A percentile compares a stretch with the other conserved stretches of the same genome.
Evolutionary conservation across 441 rosid species (phyloP).

Genomic region (Macaranga tanarius): DNA sequence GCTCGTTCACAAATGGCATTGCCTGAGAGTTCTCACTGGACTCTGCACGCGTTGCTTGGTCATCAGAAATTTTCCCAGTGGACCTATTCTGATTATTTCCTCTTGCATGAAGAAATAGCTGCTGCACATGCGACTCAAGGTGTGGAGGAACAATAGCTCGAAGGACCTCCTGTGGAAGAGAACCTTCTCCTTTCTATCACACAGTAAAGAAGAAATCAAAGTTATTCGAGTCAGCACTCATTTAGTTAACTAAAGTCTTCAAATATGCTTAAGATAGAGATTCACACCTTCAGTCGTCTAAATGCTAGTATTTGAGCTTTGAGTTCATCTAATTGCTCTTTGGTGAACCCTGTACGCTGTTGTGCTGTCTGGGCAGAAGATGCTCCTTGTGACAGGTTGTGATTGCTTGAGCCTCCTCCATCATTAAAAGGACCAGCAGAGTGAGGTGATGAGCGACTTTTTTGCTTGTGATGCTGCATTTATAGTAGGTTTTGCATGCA

Average conservation of each 20-base stretch:
- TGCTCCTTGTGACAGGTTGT: conserved; percentile 51
- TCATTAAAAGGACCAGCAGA: conserved; percentile 52
- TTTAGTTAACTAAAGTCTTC: conserved; percentile 18
- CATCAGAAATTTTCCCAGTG: conserved; percentile 61
- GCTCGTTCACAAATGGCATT: conserved; percentile 48
- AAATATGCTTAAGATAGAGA: conserved; percentile 4
- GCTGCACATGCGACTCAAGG: conserved; percentile 72
- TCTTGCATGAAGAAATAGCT: conserved; percentile 49
- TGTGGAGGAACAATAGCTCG: conserved; percentile 89
- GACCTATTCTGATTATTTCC: conserved; percentile 62
- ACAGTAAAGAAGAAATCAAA: conserved; percentile 20
- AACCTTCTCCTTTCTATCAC: conserved; percentile 93
- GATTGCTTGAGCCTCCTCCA: conserved; percentile 42
- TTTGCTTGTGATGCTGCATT: conserved; percentile 67
- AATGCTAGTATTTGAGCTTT: conserved; percentile 99
- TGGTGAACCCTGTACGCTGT: conserved; percentile 74
- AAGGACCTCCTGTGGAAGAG: conserved; percentile 95
- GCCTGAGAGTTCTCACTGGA: conserved; percentile 54
- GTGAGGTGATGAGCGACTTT: conserved; percentile 59
- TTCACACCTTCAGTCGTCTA: conserved; percentile 84
- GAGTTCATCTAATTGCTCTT: conserved; percentile 94
- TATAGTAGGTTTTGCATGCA: conserved; percentile 46
- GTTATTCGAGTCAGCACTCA: conserved; percentile 18
- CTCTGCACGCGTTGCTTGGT: conserved; percentile 59
- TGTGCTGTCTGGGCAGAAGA: conserved; percentile 51